Conservation (phyloP, 1,284 basidiomycete genomes). For the Cerioporus squamosus region DNA sequence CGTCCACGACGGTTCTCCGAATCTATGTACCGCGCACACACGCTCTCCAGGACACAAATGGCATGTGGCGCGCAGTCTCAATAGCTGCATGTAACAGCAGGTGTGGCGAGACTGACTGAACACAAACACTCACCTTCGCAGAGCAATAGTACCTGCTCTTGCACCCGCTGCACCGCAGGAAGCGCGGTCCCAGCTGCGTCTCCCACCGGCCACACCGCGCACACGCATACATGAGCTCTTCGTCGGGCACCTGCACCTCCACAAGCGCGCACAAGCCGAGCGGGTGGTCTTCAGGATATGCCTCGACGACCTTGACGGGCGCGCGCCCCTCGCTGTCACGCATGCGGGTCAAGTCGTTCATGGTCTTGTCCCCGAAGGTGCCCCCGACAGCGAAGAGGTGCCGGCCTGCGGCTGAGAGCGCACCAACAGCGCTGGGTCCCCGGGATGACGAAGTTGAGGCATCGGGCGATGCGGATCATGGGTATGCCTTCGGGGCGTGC, state of each 20-base stretch:
- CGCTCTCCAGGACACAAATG: no score
- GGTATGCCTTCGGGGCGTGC: neutral
- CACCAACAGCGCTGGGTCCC: neutral
- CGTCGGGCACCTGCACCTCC: neutral
- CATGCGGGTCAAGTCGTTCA: neutral
- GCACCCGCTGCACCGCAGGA: conserved; percentile 8
- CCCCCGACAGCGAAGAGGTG: neutral
- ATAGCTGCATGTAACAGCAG: no score
- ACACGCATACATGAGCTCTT: conserved; percentile 1
- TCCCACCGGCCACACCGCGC: conserved; percentile 14
- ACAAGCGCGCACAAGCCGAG: neutral
- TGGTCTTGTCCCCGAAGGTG: neutral
- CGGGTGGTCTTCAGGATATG: neutral
- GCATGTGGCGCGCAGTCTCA: no score
- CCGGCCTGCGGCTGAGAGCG: neutral
- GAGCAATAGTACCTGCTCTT: conserved; percentile 11
- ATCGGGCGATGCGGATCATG: neutral
- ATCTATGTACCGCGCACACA: no score
- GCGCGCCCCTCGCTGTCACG: neutral
- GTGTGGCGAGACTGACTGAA: neutral
- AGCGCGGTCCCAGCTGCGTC: conserved; percentile 5
- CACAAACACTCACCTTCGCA: neutral
- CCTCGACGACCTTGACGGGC: neutral
- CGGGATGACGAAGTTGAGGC: conserved; percentile 4
- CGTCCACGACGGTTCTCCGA: no score